Evolutionary conservation across 2,329 filamentous ascomycete genomes (phyloP), one percentile per base, ranked within the genome.

Genomic region (Aspergillus carbonarius): DNA sequence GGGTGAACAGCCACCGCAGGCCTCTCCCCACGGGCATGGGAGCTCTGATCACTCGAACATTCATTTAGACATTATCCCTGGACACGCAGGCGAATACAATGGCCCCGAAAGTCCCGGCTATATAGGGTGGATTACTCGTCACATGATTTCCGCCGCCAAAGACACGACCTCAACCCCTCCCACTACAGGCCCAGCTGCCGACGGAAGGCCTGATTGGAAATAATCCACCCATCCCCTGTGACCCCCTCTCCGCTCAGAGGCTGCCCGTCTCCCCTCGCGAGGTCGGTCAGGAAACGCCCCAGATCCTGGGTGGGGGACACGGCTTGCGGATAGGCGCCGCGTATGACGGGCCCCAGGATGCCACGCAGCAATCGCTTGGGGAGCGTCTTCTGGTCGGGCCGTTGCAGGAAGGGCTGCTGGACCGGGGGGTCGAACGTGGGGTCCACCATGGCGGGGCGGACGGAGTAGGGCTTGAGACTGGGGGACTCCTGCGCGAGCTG

Each of bases 371-470:
- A 54, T n/a, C 67, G 69, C n/a, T 61, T 59, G 17, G 6, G 15
- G 0, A 62, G 60, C 13, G 49, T 58, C 60, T 57, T 51, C 12
- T 74, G 68, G 8, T 74, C 63, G 58, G 67, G 76, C 2, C 68
- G 59, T 37, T 44, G 52, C 34, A 42, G 47, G 44, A 49, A 4
- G 54, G 58, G n/a, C 59, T 63, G 42, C 66, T 76, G 67, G 35
- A 82, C 77, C 64, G 76, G 76, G 17, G 72, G 63, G 60, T 81
- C 78, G 1, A 66, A 64, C 3, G 62, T 60, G 0, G 75, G 61
- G 64, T 92, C 89, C 10, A 92, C 83, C 7, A 76, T 82, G 0
- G 69, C 84, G 0, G 88, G 87, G 0, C 89, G 81, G 6, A 87
- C 76, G 10, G 81, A 84, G 64, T 83, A 82, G 1, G 83, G 78